Base-by-base conservation (phyloP, 164 flowering plant genomes). In the Taxillus chinensis region DNA sequence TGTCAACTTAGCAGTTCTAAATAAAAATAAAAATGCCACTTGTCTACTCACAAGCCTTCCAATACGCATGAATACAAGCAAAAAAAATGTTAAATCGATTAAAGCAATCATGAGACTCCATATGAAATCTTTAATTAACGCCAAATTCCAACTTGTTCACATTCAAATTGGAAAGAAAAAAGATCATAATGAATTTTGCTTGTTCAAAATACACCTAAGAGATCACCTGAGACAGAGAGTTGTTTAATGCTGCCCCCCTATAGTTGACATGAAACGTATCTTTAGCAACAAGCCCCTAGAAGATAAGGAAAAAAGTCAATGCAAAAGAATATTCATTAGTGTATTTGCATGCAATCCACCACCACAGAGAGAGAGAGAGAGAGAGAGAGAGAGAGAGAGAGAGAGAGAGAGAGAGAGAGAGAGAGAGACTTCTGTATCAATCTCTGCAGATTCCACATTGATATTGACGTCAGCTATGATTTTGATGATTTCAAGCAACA, bases 241-340 rank as follows among this genome's bases (percentile, higher is more conserved):
- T 76, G 69, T 79, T 86, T 49, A 92, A 41, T 38, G 96, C 96
- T 55, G 82, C 80, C 53, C 95, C 96, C 72, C 86, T 64, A 75
- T 92, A 92, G 75, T 83, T 92, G 63, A 92, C 96, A 75, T 92
- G 92, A 70, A 92, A 89, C 65, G 73, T 87, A 66, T 87, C 98
- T 73, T 89, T 92, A 38, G 86, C 83, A 5, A 79, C 73, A 67
- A 82, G 60, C 1, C 83, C 83, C 86, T 82, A 52, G 14, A 55
- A 27, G 61, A 66, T 12, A 39, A 9, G 51, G 37, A 55, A 41
- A 12, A 57, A 40, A 40, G 5, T 39, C 45, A 41, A 53, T 5
- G 3, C 13, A 5, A 11, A 14, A 39, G 46, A 15, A 59, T 13
- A 45, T 48, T 11, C 14, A 6, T 3, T 17, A 5, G 9, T n/a